phyloP scores from a whole-genome alignment of 2,329 filamentous ascomycete genomes.

The Cercospora nicotianae region DNA sequence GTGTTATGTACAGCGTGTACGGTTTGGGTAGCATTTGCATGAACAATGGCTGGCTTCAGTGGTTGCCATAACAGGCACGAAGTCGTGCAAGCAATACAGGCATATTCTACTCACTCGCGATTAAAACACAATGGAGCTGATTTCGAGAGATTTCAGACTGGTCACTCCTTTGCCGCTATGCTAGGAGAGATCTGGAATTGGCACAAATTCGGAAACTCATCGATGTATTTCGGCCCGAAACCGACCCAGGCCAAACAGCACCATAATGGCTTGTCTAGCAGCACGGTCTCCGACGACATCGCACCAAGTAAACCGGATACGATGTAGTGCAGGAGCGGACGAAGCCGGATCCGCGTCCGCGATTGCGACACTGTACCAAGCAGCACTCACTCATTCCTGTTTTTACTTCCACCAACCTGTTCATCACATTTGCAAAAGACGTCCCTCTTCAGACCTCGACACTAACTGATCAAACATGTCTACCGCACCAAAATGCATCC shows the following conservation, averaged over 20 bases:
- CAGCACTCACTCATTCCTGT: not conserved
- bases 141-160: not conserved
- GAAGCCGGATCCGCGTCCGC: not conserved
- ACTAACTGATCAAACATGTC: not conserved
- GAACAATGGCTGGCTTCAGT: not conserved
- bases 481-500: not conserved
- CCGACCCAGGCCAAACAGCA: not conserved
- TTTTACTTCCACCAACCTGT: not conserved
- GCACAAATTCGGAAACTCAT: not conserved
- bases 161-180: not conserved
- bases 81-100: not conserved
- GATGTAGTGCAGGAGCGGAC: not conserved
- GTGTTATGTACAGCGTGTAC: not conserved
- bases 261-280: not conserved
- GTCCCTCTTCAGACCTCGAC: not conserved
- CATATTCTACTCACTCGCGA: not conserved
- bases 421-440: not conserved
- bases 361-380: not conserved
- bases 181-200: not conserved
- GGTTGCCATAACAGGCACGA: not conserved
- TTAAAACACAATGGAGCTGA: not conserved
- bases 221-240: conserved; percentile 9
- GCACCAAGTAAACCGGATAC: not conserved
- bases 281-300: not conserved
- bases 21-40: not conserved